A percentile compares a stretch with the other conserved stretches of the same genome.
Evolutionary conservation across 257 asterid genomes (phyloP).

Genomic region (Thymus quinquecostatus): DNA sequence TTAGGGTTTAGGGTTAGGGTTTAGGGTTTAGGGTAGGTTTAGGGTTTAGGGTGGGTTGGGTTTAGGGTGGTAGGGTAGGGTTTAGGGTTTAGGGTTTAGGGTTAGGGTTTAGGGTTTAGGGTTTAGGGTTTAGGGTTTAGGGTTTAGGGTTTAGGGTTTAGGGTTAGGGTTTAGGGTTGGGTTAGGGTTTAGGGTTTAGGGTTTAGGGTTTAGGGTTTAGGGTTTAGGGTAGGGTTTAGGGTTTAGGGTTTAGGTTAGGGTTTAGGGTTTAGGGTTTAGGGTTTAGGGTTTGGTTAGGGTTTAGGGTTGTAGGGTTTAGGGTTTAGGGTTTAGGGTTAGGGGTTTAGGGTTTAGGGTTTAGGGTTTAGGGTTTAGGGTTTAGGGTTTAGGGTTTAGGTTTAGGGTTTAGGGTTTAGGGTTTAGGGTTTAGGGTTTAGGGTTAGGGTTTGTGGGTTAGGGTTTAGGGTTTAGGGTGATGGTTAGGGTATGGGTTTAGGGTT

Average conservation of each 20-base stretch:
- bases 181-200: constrained; percentile 4
- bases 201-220: constrained; percentile 14
- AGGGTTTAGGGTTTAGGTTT: constrained; percentile 30
- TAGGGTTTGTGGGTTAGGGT: constrained; percentile 27
- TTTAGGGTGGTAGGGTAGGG: no score
- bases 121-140: constrained; percentile 15
- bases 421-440: constrained; percentile 26
- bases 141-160: constrained; percentile 25
- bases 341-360: constrained; percentile 16
- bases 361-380: constrained; percentile 31
- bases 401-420: constrained; percentile 10
- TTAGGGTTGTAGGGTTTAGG: no score
- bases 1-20: constrained; percentile 27
- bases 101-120: constrained; percentile 30
- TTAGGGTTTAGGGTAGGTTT: constrained; percentile 32
- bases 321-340: no score
- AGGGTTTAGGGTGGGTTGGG: constrained; percentile 28
- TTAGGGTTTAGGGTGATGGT: constrained; percentile 21
- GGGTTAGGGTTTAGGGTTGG: constrained; percentile 28
- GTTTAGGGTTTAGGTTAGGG: constrained; percentile 11
- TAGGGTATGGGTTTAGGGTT: constrained; percentile 36
- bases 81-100: constrained; percentile 29
- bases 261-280: constrained; percentile 30
- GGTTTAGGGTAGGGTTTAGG: constrained; percentile 23
- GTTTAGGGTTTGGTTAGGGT: no score